Evolutionary conservation across 1,284 basidiomycete genomes (phyloP).

Genomic region (Malassezia yamatoensis): DNA sequence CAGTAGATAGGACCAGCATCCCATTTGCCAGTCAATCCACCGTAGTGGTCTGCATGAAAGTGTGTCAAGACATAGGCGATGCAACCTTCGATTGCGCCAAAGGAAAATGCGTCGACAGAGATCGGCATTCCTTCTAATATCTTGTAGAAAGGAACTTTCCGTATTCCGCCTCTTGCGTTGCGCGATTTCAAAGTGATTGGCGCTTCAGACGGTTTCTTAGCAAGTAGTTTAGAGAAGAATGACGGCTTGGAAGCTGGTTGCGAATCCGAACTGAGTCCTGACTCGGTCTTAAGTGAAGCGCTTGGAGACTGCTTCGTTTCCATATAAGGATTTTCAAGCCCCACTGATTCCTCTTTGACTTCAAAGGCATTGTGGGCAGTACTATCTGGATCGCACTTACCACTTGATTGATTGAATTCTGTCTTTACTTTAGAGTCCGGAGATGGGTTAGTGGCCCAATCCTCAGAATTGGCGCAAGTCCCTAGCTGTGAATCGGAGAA

Average conservation of each 20-base stretch:
- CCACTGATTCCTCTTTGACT: no score
- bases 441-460: no score
- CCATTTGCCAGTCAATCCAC: conserved; percentile 59
- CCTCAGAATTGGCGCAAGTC: no score
- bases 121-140: conserved; percentile 91
- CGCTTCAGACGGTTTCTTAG: not conserved
- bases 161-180: not conserved
- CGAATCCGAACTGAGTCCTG: not conserved
- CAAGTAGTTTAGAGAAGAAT: not conserved
- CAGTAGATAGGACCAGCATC: conserved; percentile 86
- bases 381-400: no score
- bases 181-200: not conserved
- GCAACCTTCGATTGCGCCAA: conserved; percentile 76
- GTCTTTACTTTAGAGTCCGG: no score
- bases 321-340: no score
- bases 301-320: no score
- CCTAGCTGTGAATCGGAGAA: no score
- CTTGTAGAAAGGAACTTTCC: conserved; percentile 45
- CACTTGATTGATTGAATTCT: no score
- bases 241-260: not conserved
- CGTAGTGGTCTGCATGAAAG: conserved; percentile 51
- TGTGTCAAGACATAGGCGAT: conserved; percentile 71
- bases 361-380: no score
- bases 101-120: conserved; percentile 87
- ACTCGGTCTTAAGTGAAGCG: not conserved